Percentiles rank a stretch among this genome's conserved stretches.
Evolutionary conservation across 371 early-diverging fungal species (phyloP).

Genomic region (Actinomortierella ambigua): DNA sequence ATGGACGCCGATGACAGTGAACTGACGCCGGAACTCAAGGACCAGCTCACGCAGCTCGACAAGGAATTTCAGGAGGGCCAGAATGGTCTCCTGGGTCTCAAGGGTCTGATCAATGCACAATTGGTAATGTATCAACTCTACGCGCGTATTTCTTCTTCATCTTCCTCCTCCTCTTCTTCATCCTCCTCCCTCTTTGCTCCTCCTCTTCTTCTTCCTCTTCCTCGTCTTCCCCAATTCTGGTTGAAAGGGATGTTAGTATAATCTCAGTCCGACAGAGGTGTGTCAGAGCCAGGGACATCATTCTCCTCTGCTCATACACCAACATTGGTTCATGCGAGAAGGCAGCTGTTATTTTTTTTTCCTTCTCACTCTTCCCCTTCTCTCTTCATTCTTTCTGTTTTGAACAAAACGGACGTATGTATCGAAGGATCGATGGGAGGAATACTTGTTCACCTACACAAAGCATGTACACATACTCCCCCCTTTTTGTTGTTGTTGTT

Average conservation of each 20-base stretch:
- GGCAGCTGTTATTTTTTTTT: constrained; percentile 9
- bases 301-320: too few species aligned
- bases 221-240: too few species aligned
- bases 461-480: not conserved
- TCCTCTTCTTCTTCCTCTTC: too few species aligned
- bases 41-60: constrained; percentile 29
- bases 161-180: not conserved
- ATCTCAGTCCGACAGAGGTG: too few species aligned
- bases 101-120: constrained; percentile 39
- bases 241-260: too few species aligned
- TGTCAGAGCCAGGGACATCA: too few species aligned
- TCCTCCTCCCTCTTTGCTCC: not conserved
- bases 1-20: constrained; percentile 10
- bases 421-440: too few species aligned
- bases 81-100: constrained; percentile 32
- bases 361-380: not conserved
- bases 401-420: too few species aligned
- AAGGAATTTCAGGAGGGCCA: constrained; percentile 43
- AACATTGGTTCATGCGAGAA: not conserved
- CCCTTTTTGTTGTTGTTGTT: not conserved
- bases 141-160: not conserved
- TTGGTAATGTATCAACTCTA: constrained; percentile 16
- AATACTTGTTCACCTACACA: too few species aligned
- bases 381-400: not conserved
- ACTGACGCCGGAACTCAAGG: constrained; percentile 32